These are phyloP conservation scores for Cryptococcus sp. DNA, from an alignment of 1,284 basidiomycete species.

Conservation along the genomic window DNA sequence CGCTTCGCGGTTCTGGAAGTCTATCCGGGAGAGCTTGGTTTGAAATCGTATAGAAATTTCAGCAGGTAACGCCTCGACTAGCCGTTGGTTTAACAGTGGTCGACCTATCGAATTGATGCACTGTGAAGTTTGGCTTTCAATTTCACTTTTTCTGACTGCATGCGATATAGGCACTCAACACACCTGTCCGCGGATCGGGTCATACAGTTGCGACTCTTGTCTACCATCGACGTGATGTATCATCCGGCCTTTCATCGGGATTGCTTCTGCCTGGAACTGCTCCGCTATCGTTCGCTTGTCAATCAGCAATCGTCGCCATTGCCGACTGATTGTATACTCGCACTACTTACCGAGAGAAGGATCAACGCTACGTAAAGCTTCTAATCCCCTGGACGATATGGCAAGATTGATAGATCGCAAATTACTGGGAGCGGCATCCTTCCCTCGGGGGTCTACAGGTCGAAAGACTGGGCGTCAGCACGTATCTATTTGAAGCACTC, in stretches of 20 bases:
- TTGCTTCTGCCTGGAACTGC: conserved; percentile 73
- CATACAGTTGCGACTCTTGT: conserved; percentile 79
- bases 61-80: conserved; percentile 65
- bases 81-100: conserved; percentile 77
- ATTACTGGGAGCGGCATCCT: conserved; percentile 41
- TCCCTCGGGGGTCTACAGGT: conserved; percentile 45
- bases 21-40: conserved; percentile 80
- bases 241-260: conserved; percentile 95
- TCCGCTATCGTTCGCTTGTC: conserved; percentile 55
- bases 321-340: not conserved
- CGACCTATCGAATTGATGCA: conserved; percentile 93
- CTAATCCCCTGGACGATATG: conserved; percentile 88
- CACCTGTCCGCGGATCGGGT: conserved; percentile 76
- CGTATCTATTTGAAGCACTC: not conserved
- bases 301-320: not conserved
- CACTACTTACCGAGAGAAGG: conserved; percentile 57
- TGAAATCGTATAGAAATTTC: conserved; percentile 74
- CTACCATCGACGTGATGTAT: conserved; percentile 77
- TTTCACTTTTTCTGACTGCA: not conserved
- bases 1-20: conserved; percentile 57
- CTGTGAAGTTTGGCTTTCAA: conserved; percentile 53
- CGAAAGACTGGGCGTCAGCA: not conserved
- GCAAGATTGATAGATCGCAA: conserved; percentile 91
- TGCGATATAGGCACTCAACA: conserved; percentile 40
- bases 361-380: conserved; percentile 79